Evolutionary conservation across 2,329 filamentous ascomycete species (phyloP), one percentile per base, ranked within the genome.

Genomic region (Acephala macrosclerotiorum): DNA sequence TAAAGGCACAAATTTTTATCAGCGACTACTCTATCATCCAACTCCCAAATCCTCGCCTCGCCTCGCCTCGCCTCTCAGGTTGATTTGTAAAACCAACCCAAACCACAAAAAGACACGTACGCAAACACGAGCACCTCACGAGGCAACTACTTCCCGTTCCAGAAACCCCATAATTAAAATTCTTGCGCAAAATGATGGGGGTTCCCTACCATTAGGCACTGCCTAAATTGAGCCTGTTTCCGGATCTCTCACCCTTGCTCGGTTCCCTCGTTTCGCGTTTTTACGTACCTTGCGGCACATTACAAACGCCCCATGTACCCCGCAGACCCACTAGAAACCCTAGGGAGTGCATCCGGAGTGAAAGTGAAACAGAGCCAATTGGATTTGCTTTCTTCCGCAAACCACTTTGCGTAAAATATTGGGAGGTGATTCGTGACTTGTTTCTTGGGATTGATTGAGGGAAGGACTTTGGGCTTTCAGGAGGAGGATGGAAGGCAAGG

Each of bases 361-460:
- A 53, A 53, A 53, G 14, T 53, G 49, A 53, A 53, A 53, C 49
- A 53, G 26, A 22, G 26, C 49, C 49, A 53, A 53, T 22, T 22
- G 26, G 49, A 53, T 53, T 25, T n/a, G 26, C 49, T 18, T 53
- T 33, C 49, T 29, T 18, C 49, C 49, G 26, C 26, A 26, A 53
- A 49, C 45, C 11, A 49, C n/a, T 49, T 22, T 22, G 6, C 20
- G 6, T 49, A 18, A 6, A 16, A 26, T n/a, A 26, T 29, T 6
- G 12, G 4, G 12, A 1, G 8, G 25, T 33, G 3, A 53, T 53
- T 53, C 22, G 49, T 25, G 45, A 11, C 2, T 12, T n/a, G 49
- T 53, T 53, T 22, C 11, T n/a, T 12, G 20, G 45, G 5, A 25
- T 22, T 25, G 45, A 25, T 49, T 22, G n/a, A 49, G 14, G 12